Percentiles rank a stretch among this genome's conserved stretches.
phyloP scores from a whole-genome alignment of 768 basidiomycete genomes.

The Coprinopsis cinerea region DNA sequence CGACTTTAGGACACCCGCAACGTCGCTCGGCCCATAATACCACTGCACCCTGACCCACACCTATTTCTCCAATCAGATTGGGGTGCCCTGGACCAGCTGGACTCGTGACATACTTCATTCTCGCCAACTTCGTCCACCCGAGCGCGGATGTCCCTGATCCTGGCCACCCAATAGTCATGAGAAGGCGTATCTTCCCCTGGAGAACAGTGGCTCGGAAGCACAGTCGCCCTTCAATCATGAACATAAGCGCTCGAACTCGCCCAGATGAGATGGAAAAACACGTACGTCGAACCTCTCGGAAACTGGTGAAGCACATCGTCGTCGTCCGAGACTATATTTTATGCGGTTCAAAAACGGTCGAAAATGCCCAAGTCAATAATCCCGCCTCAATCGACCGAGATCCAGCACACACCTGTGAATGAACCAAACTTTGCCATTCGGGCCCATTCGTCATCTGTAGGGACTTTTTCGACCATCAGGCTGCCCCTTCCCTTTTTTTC shows the following conservation, averaged over 20 bases:
- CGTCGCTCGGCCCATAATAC: slow-evolving; percentile 50
- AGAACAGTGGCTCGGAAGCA: slow-evolving; percentile 31
- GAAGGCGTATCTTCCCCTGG: slow-evolving; percentile 22
- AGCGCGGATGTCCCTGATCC: slow-evolving; percentile 41
- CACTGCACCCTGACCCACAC: slow-evolving; percentile 52
- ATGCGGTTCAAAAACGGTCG: not conserved
- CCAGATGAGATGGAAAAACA: slow-evolving; percentile 22
- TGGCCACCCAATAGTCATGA: slow-evolving; percentile 47
- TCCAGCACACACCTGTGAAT: not conserved
- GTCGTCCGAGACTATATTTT: not conserved
- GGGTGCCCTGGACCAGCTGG: not conserved
- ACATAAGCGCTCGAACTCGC: not conserved
- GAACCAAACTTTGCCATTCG: not conserved
- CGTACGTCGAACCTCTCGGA: slow-evolving; percentile 22
- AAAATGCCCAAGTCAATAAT: not conserved
- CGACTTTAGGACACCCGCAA: slow-evolving; percentile 34
- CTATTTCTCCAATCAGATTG: slow-evolving; percentile 19
- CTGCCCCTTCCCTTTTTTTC: no score
- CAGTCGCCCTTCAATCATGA: slow-evolving; percentile 27
- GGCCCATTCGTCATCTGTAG: not conserved
- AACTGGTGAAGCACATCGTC: not conserved
- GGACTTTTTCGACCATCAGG: no score
- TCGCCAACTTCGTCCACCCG: slow-evolving; percentile 18
- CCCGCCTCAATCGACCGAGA: not conserved
- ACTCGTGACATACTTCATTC: slow-evolving; percentile 22